A percentile compares a stretch with the other conserved stretches of the same genome.
phyloP scores from a whole-genome alignment of 352 stramenopile species.

The Blastocystis sp. region DNA sequence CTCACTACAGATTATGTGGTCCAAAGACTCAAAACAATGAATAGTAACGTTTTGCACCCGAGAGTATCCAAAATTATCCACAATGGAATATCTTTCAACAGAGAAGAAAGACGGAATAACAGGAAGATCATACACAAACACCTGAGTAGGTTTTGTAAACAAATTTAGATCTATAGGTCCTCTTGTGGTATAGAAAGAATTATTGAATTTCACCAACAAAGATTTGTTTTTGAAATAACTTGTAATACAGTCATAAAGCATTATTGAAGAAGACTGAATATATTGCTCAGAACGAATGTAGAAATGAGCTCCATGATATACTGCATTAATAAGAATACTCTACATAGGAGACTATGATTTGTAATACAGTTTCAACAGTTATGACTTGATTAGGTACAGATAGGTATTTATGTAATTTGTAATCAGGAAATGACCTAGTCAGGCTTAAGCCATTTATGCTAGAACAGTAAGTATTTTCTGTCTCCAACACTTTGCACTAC shows the following conservation, averaged over 20 bases:
- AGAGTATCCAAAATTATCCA: not conserved
- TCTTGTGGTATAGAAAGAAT: too few species aligned
- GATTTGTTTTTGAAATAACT: not conserved
- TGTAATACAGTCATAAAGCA: not conserved
- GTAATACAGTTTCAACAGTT: too few species aligned
- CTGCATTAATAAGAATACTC: not conserved
- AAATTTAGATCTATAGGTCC: too few species aligned
- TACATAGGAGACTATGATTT: not conserved
- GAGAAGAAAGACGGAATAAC: not conserved
- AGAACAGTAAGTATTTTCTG: too few species aligned
- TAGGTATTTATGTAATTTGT: too few species aligned
- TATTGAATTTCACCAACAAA: not conserved
- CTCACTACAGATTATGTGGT: not conserved
- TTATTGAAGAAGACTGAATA: not conserved
- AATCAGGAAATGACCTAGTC: too few species aligned
- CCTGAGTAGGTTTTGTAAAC: too few species aligned
- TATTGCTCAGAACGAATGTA: not conserved
- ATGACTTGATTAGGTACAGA: too few species aligned
- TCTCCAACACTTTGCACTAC: not conserved
- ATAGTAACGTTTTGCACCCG: not conserved
- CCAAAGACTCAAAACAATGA: not conserved
- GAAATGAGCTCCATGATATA: not conserved
- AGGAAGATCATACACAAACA: not conserved
- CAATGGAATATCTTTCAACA: not conserved
- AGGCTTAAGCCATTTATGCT: too few species aligned